A percentile compares a stretch with the other conserved stretches of the same genome.
Conservation (phyloP, 2,329 filamentous ascomycete genomes). For the Epichloe scottii region DNA sequence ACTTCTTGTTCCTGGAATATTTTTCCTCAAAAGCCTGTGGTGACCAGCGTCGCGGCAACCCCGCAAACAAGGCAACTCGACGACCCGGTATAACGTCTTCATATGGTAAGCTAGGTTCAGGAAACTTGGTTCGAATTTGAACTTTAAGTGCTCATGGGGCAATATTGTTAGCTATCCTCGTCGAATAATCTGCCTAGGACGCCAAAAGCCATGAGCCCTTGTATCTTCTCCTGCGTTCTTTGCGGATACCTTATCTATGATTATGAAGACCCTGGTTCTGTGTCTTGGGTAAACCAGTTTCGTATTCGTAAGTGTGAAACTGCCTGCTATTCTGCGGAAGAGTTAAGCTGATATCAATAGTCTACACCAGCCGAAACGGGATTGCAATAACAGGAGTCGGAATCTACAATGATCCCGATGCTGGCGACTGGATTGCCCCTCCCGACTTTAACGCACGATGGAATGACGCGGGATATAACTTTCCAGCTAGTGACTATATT, state of each 20-base stretch:
- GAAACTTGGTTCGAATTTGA: no score
- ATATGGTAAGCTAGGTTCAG: no score
- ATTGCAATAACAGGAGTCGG: slow-evolving; percentile 6
- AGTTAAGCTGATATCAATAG: slow-evolving; percentile 1
- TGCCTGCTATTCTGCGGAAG: not conserved
- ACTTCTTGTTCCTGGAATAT: no score
- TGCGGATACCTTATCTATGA: slow-evolving; percentile 5
- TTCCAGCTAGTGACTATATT: not conserved
- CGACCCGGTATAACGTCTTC: no score
- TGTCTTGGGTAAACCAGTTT: slow-evolving; percentile 4
- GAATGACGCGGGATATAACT: slow-evolving; percentile 2
- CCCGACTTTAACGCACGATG: slow-evolving; percentile 5
- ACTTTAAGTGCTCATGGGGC: no score
- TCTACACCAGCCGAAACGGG: slow-evolving; percentile 5
- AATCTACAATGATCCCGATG: slow-evolving; percentile 1
- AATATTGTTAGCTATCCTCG: no score
- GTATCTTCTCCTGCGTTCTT: slow-evolving; percentile 2
- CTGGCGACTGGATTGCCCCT: slow-evolving; percentile 3
- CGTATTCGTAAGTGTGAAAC: slow-evolving; percentile 5
- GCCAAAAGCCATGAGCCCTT: no score
- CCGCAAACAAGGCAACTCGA: no score
- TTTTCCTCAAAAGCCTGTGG: no score
- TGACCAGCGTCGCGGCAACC: no score
- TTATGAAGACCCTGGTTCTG: not conserved
- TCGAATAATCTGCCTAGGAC: no score